Conservation (phyloP, 2,329 filamentous ascomycete genomes). For the Microsporum ferrugineum region DNA sequence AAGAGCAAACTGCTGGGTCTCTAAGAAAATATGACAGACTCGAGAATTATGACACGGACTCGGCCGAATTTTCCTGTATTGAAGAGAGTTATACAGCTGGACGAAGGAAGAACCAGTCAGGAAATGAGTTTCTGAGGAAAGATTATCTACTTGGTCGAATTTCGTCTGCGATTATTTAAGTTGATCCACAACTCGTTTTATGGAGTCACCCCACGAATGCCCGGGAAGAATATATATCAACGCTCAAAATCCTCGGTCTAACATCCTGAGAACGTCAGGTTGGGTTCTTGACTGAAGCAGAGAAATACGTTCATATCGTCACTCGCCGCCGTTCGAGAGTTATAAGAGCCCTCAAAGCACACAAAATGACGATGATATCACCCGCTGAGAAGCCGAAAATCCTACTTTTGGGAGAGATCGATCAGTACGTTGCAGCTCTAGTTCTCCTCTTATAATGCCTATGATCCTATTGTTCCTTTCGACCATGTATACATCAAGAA, state of each 20-base stretch:
- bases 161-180: background rate
- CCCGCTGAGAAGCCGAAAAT: slow-evolving; percentile 43
- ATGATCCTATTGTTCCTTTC: background rate
- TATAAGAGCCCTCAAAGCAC: background rate
- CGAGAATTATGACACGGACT: background rate
- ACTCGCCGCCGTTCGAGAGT: background rate
- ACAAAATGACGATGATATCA: slow-evolving; percentile 8
- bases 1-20: background rate
- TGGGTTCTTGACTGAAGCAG: background rate
- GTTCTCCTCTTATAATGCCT: background rate
- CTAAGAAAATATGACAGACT: background rate
- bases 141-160: background rate
- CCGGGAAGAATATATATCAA: background rate
- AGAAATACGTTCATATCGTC: background rate
- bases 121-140: background rate
- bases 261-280: background rate
- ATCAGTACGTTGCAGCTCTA: slow-evolving; percentile 42
- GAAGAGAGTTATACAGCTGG: background rate
- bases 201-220: background rate
- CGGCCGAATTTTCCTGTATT: background rate
- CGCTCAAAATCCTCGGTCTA: background rate
- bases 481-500: background rate
- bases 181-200: background rate
- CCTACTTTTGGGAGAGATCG: slow-evolving; percentile 51
- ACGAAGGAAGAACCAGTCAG: background rate